Evolutionary conservation across 441 rosid species (phyloP).

Genomic region (Biscutella laevigata): DNA sequence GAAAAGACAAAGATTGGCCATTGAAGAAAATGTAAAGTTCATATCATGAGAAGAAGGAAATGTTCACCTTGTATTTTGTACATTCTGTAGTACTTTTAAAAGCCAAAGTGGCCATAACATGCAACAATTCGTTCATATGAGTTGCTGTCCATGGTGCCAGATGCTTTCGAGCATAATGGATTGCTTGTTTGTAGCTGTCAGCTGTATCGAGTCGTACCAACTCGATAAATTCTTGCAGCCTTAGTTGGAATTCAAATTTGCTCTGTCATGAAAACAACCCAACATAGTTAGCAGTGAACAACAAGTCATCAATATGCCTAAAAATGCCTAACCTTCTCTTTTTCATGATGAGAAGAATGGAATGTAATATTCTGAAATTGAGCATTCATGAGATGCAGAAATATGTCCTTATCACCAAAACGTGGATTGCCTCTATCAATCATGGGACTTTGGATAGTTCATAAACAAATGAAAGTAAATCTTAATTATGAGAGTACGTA

Average conservation of each 20-base stretch:
- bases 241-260: conserved; percentile 80
- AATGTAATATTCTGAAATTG: too few relatives aligned
- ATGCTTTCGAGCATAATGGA: conserved; percentile 66
- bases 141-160: conserved; percentile 83
- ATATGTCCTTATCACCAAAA: too few relatives aligned
- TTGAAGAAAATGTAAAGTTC: background rate
- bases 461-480: conserved; percentile 6
- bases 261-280: conserved; percentile 42
- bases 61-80: conserved; percentile 62
- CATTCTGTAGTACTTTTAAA: conserved; percentile 67
- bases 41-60: conserved; percentile 5
- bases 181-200: conserved; percentile 59
- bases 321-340: too few relatives aligned
- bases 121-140: conserved; percentile 72
- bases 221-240: conserved; percentile 89
- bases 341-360: too few relatives aligned
- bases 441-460: too few relatives aligned
- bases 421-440: too few relatives aligned
- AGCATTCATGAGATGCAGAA: too few relatives aligned
- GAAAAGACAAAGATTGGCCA: too few relatives aligned
- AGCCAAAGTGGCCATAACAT: conserved; percentile 75
- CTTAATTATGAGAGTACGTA: background rate
- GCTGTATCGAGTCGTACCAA: conserved; percentile 71
- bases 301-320: background rate
- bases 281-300: background rate